Percentiles rank a stretch among this genome's conserved stretches.
Conservation (phyloP, 2,329 filamentous ascomycete species). For the Thermochaetoides dissita region DNA sequence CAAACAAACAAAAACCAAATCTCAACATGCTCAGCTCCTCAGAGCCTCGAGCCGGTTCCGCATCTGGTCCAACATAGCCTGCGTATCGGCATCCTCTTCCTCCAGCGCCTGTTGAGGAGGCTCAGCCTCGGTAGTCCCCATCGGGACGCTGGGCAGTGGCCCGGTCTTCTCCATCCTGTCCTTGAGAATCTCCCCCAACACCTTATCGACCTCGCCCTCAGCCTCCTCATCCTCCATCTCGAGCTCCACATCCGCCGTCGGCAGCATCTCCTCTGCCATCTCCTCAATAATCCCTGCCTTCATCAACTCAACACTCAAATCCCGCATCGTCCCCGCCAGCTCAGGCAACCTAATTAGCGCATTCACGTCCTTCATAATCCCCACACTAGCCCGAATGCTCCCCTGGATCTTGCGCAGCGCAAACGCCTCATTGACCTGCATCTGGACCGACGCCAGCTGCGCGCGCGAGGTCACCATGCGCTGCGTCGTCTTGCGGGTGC, state of each 20-base stretch:
- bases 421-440: constrained; percentile 97
- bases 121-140: constrained; percentile 32
- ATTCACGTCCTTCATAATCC: constrained; percentile 97
- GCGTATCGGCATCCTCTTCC: constrained; percentile 72
- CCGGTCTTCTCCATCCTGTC: constrained; percentile 57
- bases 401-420: constrained; percentile 92
- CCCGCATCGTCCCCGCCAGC: constrained; percentile 76
- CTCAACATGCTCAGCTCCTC: constrained; percentile 42
- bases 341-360: constrained; percentile 70
- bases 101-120: constrained; percentile 35
- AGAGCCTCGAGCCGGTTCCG: constrained; percentile 77
- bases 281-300: constrained; percentile 96
- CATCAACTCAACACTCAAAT: constrained; percentile 74
- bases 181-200: constrained; percentile 80
- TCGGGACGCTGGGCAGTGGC: constrained; percentile 37
- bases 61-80: constrained; percentile 91
- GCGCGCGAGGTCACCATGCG: constrained; percentile 78
- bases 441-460: constrained; percentile 81
- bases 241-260: constrained; percentile 56
- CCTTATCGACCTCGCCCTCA: constrained; percentile 76
- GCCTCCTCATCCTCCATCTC: constrained; percentile 64
- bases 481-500: constrained; percentile 58
- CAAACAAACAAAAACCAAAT: background rate
- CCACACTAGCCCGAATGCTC: constrained; percentile 69
- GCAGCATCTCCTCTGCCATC: constrained; percentile 79